These are phyloP conservation scores for Globisporangium abappressorium DNA, from an alignment of 352 stramenopile species.

Conservation along the genomic window DNA sequence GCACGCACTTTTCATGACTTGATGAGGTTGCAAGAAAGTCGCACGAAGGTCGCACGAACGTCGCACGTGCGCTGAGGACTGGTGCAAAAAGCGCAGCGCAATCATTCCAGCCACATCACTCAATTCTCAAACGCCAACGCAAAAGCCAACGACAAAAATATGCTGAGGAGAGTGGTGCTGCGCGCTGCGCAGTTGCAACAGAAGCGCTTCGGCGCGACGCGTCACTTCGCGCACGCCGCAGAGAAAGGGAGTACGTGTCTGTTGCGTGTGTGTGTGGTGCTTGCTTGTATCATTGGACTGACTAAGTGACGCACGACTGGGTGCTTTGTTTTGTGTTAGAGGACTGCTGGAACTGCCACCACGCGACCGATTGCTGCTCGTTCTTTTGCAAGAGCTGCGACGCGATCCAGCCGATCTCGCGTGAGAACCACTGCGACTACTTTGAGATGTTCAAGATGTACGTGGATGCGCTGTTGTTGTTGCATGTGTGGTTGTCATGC, in stretches of 20 bases:
- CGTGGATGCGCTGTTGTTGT: slow-evolving; percentile 19
- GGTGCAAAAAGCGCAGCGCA: not conserved
- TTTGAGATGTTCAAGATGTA: slow-evolving; percentile 88
- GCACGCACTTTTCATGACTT: not conserved
- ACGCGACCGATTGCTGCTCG: slow-evolving; percentile 74
- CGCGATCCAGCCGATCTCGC: slow-evolving; percentile 68
- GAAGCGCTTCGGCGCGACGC: slow-evolving; percentile 10
- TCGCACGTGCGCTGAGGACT: slow-evolving; percentile 1
- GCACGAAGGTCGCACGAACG: slow-evolving; percentile 19
- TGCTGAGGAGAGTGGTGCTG: slow-evolving; percentile 37
- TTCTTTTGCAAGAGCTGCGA: slow-evolving; percentile 83
- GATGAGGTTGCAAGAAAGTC: not conserved
- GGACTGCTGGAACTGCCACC: slow-evolving; percentile 82
- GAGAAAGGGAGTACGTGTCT: slow-evolving; percentile 24
- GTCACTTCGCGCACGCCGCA: slow-evolving; percentile 21
- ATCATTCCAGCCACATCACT: slow-evolving; percentile 4
- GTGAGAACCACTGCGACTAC: slow-evolving; percentile 71
- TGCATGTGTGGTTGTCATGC: slow-evolving; percentile 9
- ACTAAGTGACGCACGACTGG: not conserved
- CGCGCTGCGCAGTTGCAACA: slow-evolving; percentile 24
- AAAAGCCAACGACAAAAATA: not conserved
- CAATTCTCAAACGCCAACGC: not conserved
- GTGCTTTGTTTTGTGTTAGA: slow-evolving; percentile 16
- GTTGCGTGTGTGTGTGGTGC: not conserved
- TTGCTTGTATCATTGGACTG: not conserved